These are phyloP conservation scores for Diutina neorugosa DNA, from an alignment of 1,139 yeast genomes.

Conservation along the genomic window DNA sequence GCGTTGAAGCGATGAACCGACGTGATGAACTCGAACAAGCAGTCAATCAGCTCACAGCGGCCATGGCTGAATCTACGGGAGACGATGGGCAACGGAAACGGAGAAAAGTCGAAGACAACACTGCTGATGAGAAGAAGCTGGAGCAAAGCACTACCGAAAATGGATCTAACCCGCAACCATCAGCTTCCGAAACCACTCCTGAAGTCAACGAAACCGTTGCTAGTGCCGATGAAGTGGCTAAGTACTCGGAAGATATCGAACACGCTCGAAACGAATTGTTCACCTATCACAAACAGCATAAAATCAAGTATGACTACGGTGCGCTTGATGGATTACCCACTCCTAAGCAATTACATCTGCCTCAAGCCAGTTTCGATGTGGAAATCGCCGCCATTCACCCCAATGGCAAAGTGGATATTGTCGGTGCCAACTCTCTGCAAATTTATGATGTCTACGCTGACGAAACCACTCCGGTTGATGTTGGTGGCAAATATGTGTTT, in stretches of 20 bases:
- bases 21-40: not conserved
- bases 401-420: not conserved
- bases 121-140: not conserved
- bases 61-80: not conserved
- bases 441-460: not conserved
- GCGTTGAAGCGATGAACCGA: slow-evolving; percentile 63
- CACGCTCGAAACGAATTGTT: slow-evolving; percentile 27
- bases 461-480: not conserved
- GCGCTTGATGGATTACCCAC: not conserved
- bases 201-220: not conserved
- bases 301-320: not conserved
- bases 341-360: not conserved
- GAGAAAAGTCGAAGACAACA: not conserved
- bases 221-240: not conserved
- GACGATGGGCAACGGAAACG: not conserved
- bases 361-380: not conserved
- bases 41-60: not conserved
- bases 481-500: not conserved
- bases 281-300: slow-evolving; percentile 26
- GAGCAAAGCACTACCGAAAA: not conserved
- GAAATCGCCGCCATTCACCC: not conserved
- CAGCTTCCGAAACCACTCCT: not conserved
- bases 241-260: not conserved
- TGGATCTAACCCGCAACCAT: not conserved
- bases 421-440: not conserved